phyloP scores from a whole-genome alignment of 495 filamentous ascomycete species.

The Penicillium pancosmium region DNA sequence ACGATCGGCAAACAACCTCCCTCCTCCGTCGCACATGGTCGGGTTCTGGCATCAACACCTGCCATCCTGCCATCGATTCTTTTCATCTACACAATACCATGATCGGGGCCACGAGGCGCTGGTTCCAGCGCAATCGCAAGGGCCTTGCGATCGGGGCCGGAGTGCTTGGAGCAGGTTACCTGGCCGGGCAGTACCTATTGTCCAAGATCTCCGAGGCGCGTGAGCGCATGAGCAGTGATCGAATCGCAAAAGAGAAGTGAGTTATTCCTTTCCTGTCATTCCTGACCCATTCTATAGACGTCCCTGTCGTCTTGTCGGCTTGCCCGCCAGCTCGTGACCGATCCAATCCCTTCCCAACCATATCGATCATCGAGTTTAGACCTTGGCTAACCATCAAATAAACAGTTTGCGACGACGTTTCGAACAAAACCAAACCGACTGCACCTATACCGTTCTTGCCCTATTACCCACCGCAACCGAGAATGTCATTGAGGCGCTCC shows the following conservation, averaged over 20 bases:
- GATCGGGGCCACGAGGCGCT: slow-evolving; percentile 81
- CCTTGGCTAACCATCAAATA: slow-evolving; percentile 16
- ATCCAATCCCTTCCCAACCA: slow-evolving; percentile 16
- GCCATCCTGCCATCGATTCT: background rate
- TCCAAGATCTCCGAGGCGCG: slow-evolving; percentile 88
- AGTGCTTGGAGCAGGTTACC: slow-evolving; percentile 84
- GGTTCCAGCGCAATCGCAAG: slow-evolving; percentile 90
- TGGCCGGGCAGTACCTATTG: slow-evolving; percentile 89
- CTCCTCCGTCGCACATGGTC: slow-evolving; percentile 3
- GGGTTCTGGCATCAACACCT: slow-evolving; percentile 3
- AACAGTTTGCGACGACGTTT: slow-evolving; percentile 87
- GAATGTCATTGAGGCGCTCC: slow-evolving; percentile 82
- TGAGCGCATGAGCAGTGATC: slow-evolving; percentile 92
- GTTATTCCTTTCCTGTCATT: slow-evolving; percentile 25
- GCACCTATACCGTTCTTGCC: slow-evolving; percentile 96
- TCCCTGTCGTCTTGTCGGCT: slow-evolving; percentile 7
- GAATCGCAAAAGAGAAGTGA: slow-evolving; percentile 95
- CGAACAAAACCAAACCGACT: slow-evolving; percentile 98
- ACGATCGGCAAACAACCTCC: background rate
- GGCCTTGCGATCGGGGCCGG: slow-evolving; percentile 85
- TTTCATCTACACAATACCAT: slow-evolving; percentile 51
- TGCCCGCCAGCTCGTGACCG: slow-evolving; percentile 19
- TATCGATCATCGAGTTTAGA: background rate
- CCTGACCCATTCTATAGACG: background rate
- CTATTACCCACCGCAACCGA: slow-evolving; percentile 87